Evolutionary conservation across 2,329 filamentous ascomycete species (phyloP).

Genomic region (Alternaria longipes): DNA sequence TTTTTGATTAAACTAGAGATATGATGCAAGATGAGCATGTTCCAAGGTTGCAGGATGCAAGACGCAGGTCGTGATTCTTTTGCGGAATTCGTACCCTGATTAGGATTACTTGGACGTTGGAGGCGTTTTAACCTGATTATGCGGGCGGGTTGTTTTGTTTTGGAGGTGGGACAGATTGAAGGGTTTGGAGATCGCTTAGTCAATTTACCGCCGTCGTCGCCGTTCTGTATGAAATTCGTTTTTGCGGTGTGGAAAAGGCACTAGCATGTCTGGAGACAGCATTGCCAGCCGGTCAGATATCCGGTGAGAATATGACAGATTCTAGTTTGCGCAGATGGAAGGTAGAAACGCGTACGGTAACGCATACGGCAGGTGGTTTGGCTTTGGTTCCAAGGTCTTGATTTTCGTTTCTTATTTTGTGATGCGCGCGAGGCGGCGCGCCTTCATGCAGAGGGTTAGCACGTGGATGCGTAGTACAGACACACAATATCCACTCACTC

Average conservation of each 20-base stretch:
- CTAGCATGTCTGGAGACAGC: background rate
- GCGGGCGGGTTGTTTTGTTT: background rate
- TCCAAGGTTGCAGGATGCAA: background rate
- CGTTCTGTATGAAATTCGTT: background rate
- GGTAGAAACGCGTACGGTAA: background rate
- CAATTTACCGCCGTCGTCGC: background rate
- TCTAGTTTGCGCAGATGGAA: background rate
- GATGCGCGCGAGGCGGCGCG: background rate
- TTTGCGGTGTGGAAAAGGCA: background rate
- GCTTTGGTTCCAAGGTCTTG: background rate
- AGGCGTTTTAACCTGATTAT: background rate
- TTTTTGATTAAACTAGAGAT: background rate
- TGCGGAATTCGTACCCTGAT: background rate
- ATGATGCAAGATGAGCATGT: background rate
- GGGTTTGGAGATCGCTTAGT: background rate
- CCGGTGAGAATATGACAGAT: background rate
- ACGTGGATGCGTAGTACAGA: slow-evolving; percentile 1
- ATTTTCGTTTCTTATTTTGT: background rate
- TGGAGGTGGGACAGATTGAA: background rate
- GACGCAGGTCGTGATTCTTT: background rate
- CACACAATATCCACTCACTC: slow-evolving; percentile 1
- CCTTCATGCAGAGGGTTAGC: background rate
- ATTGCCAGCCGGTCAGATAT: background rate
- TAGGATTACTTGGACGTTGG: background rate
- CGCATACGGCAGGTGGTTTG: slow-evolving; percentile 4